Conservation (phyloP, 2,329 filamentous ascomycete species). For the Diaporthe helianthi region DNA sequence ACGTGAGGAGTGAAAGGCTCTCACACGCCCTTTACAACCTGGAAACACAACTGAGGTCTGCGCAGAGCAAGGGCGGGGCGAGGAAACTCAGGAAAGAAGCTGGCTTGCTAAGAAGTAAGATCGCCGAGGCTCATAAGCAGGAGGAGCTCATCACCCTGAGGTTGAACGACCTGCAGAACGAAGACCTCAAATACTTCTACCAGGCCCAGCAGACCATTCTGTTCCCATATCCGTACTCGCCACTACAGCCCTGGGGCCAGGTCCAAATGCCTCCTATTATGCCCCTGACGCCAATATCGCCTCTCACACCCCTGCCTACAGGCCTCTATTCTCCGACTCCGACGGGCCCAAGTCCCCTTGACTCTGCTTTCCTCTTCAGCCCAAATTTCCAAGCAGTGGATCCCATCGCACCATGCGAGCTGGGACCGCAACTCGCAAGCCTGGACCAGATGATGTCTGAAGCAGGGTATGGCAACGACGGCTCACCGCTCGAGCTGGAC, state of each 20-base stretch:
- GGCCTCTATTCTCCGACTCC: conserved; percentile 27
- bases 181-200: conserved; percentile 53
- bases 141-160: conserved; percentile 53
- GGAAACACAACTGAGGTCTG: conserved; percentile 41
- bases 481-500: background rate
- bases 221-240: conserved; percentile 16
- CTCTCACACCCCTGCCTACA: conserved; percentile 31
- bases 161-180: conserved; percentile 57
- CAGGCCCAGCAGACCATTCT: conserved; percentile 41
- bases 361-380: conserved; percentile 23
- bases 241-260: conserved; percentile 12
- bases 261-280: conserved; percentile 20
- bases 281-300: conserved; percentile 33
- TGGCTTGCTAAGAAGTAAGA: conserved; percentile 49
- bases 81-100: conserved; percentile 49
- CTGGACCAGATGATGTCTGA: conserved; percentile 8
- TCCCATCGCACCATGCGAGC: background rate
- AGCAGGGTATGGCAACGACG: background rate
- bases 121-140: conserved; percentile 54
- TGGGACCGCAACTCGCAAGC: background rate
- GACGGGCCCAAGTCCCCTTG: conserved; percentile 13
- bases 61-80: conserved; percentile 32
- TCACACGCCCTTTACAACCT: conserved; percentile 47
- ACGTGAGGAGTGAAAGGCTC: conserved; percentile 46
- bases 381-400: background rate